Conservation (phyloP, 805 yeast species). For the Kurtzmaniella cleridarum region DNA sequence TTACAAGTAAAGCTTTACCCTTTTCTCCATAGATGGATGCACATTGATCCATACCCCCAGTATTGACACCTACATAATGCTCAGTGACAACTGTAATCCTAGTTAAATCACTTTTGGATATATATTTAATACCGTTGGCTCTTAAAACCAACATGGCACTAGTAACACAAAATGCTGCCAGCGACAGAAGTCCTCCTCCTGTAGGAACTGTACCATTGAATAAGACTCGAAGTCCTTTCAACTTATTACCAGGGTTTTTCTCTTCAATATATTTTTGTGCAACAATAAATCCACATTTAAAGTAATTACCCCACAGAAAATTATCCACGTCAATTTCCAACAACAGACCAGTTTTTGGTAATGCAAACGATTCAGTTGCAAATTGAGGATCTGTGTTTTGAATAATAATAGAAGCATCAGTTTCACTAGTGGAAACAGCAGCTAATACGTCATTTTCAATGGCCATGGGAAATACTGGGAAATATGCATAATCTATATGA, state of each 20-base stretch:
- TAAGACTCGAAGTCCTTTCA: constrained; percentile 47
- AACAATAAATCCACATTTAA: constrained; percentile 59
- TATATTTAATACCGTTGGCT: constrained; percentile 40
- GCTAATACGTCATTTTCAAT: constrained; percentile 57
- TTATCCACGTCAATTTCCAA: constrained; percentile 44
- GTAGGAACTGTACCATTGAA: constrained; percentile 66
- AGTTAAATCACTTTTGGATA: constrained; percentile 50
- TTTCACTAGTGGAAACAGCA: constrained; percentile 37
- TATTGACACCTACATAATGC: constrained; percentile 67
- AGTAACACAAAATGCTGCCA: constrained; percentile 68
- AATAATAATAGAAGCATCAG: constrained; percentile 15
- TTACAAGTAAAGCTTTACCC: constrained; percentile 53
- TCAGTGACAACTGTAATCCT: constrained; percentile 60
- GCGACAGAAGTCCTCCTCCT: constrained; percentile 66
- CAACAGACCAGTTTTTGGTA: constrained; percentile 36
- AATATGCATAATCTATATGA: constrained; percentile 65
- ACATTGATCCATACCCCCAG: constrained; percentile 79
- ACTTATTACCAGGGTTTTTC: constrained; percentile 14
- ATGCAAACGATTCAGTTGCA: constrained; percentile 26
- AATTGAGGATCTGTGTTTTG: constrained; percentile 30
- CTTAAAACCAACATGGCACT: constrained; percentile 53
- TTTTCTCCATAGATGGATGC: constrained; percentile 63
- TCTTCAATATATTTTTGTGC: constrained; percentile 46
- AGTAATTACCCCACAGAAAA: constrained; percentile 64
- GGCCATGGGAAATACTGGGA: constrained; percentile 70